phyloP scores from a whole-genome alignment of 352 stramenopile species.

The Globisporangium sylvaticum region DNA sequence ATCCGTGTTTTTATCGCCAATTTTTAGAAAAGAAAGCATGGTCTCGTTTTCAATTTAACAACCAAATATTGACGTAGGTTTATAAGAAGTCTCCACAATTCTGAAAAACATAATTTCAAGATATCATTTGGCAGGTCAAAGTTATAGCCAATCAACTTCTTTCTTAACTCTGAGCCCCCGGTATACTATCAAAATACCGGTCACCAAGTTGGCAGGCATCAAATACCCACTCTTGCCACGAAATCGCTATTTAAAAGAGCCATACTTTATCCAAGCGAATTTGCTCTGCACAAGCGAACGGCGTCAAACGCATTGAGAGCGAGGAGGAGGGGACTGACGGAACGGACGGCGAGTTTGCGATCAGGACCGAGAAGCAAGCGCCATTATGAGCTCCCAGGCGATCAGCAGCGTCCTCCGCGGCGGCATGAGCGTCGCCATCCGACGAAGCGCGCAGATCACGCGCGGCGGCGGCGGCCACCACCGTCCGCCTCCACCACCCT shows the following conservation, averaged over 20 bases:
- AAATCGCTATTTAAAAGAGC: not conserved
- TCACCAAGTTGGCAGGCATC: not conserved
- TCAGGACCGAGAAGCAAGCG: constrained; percentile 3
- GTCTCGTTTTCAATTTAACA: no score
- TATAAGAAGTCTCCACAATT: not conserved
- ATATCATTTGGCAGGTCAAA: not conserved
- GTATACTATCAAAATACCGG: not conserved
- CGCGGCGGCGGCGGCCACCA: constrained; percentile 45
- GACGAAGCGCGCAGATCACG: constrained; percentile 47
- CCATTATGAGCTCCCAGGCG: constrained; percentile 55
- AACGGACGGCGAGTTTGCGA: constrained; percentile 2
- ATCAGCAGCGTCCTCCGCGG: constrained; percentile 58
- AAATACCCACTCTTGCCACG: not conserved
- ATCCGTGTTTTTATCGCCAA: no score
- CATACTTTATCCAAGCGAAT: not conserved
- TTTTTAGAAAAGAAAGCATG: no score
- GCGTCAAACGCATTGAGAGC: constrained; percentile 1
- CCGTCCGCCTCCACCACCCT: constrained; percentile 72
- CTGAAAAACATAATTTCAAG: not conserved
- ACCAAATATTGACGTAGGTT: not conserved
- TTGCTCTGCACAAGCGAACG: not conserved
- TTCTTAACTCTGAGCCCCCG: not conserved
- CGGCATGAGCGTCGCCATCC: constrained; percentile 47
- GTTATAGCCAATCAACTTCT: not conserved
- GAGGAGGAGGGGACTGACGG: not conserved